Conservation (phyloP, 768 basidiomycete species). For the Tulasnella sp. region DNA sequence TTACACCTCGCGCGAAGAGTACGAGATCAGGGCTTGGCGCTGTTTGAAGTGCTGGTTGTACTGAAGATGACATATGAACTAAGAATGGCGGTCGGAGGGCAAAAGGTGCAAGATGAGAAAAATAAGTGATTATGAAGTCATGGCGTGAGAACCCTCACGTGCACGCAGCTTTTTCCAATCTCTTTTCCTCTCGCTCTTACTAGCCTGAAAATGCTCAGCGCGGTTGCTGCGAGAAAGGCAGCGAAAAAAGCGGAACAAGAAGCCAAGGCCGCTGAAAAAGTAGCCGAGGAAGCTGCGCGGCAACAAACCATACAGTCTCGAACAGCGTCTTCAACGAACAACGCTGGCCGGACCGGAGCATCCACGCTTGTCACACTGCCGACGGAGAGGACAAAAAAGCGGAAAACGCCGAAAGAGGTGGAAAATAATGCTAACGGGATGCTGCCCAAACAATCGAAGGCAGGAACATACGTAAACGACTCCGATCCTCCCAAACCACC, state of each 20-base stretch:
- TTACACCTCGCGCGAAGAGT: conserved; percentile 83
- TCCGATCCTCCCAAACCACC: too few species aligned
- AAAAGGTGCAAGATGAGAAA: neutral
- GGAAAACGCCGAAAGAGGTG: neutral
- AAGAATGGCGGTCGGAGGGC: neutral
- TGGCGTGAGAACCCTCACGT: conserved; percentile 8
- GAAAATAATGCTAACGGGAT: neutral
- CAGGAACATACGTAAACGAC: neutral
- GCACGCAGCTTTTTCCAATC: conserved; percentile 6
- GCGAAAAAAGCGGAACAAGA: conserved; percentile 5
- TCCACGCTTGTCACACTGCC: neutral
- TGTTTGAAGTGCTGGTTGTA: conserved; percentile 45
- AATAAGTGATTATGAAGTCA: neutral
- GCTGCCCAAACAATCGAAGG: neutral
- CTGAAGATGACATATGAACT: conserved; percentile 35
- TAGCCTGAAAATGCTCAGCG: conserved; percentile 29
- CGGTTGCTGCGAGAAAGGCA: conserved; percentile 34
- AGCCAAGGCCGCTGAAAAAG: conserved; percentile 5
- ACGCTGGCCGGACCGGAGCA: neutral
- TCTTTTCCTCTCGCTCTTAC: neutral
- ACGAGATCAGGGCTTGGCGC: conserved; percentile 46
- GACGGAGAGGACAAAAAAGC: neutral
- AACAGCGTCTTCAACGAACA: neutral
- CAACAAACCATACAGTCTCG: neutral
- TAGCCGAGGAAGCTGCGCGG: conserved; percentile 17